Conservation (phyloP, 331 rosid species). For the Dryas integrifolia region DNA sequence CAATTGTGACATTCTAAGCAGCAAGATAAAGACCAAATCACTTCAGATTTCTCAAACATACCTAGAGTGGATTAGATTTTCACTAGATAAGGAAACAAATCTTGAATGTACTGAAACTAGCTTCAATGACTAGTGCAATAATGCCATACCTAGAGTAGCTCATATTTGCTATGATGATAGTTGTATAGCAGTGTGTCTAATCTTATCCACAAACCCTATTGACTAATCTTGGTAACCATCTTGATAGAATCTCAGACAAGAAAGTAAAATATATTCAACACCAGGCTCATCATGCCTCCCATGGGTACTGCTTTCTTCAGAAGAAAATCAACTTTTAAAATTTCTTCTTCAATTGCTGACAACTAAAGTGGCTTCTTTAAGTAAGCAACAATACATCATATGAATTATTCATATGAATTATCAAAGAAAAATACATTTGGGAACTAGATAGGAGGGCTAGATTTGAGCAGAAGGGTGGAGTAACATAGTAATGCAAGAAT, state of each 20-base stretch:
- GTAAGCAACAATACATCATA: background rate
- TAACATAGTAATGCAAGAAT: background rate
- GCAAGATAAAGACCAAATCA: background rate
- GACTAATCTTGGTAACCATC: slow-evolving; percentile 2
- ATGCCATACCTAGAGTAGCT: background rate
- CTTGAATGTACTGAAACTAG: background rate
- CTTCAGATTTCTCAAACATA: background rate
- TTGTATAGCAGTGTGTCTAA: background rate
- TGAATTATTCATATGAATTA: background rate
- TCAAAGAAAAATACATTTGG: background rate
- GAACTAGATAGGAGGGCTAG: background rate
- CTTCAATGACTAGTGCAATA: background rate
- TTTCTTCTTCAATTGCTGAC: background rate
- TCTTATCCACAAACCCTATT: background rate
- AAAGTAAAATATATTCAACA: background rate
- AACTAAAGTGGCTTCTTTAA: background rate
- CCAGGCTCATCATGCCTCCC: background rate
- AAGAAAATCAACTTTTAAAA: background rate
- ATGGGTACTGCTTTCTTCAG: background rate
- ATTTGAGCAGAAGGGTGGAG: background rate
- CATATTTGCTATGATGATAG: background rate
- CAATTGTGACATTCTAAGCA: too few species aligned
- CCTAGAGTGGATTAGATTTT: background rate
- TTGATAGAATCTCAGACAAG: background rate
- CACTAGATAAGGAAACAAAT: background rate